Conservation (phyloP, 768 basidiomycete genomes). For the Suillus variegatus region DNA sequence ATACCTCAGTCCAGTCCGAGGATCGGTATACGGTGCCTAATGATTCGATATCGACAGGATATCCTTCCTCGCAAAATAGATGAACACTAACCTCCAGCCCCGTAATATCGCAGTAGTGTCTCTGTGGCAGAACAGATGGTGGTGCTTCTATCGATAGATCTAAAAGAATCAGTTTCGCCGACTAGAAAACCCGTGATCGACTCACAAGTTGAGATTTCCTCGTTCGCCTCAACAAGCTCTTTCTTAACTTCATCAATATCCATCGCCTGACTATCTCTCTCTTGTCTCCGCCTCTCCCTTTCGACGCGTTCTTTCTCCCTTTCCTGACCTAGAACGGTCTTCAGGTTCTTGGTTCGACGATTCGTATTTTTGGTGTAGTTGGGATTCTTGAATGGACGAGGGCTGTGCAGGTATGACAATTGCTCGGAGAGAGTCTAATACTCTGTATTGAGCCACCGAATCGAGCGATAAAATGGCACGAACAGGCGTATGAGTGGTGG, state of each 20-base stretch:
- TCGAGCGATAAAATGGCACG: slow-evolving; percentile 3
- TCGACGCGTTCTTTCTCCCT: slow-evolving; percentile 74
- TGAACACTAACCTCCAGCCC: slow-evolving; percentile 63
- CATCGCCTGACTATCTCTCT: slow-evolving; percentile 47
- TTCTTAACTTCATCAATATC: slow-evolving; percentile 48
- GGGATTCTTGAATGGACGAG: slow-evolving; percentile 79
- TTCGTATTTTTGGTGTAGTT: slow-evolving; percentile 69
- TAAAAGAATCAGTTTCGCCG: slow-evolving; percentile 25
- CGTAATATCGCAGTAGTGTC: slow-evolving; percentile 84
- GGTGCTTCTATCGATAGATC: slow-evolving; percentile 85
- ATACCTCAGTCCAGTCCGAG: slow-evolving; percentile 75
- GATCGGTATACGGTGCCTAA: slow-evolving; percentile 84
- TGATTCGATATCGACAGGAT: neutral
- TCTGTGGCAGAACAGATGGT: slow-evolving; percentile 75
- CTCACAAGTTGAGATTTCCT: slow-evolving; percentile 75
- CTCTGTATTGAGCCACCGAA: neutral
- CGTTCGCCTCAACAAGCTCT: slow-evolving; percentile 34
- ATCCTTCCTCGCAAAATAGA: neutral
- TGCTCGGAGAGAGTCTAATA: slow-evolving; percentile 70
- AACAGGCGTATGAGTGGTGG: slow-evolving; percentile 23
- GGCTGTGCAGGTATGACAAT: slow-evolving; percentile 67
- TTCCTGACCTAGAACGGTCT: slow-evolving; percentile 76
- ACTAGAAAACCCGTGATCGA: slow-evolving; percentile 6
- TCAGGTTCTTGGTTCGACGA: slow-evolving; percentile 77
- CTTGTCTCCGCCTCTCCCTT: slow-evolving; percentile 56